Base-by-base conservation (phyloP, 2,329 filamentous ascomycete genomes). In the Xylaria sp. region DNA sequence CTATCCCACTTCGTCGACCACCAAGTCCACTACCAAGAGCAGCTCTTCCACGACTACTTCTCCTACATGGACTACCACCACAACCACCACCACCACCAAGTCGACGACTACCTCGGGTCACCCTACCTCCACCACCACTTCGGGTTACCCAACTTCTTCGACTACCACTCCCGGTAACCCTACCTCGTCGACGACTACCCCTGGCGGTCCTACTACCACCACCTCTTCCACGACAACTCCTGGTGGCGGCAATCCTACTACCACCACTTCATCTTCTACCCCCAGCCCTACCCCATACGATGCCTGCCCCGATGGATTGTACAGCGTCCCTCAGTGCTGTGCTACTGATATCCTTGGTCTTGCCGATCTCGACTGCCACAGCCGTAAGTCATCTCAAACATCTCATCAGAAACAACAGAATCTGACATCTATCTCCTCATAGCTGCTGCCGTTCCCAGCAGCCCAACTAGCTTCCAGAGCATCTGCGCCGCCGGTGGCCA, bases 311-410 rank as follows among this genome's bases (percentile, higher is more conserved):
- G 79, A 78, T 20, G 68, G 69, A 12, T 79, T 85, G n/a, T 84
- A 84, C 72, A 78, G 76, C 71, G 81, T 74, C 43, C 74, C 86
- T 2, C 83, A 86, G 71, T 91, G 89, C 83, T 91, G 89, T 77
- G 86, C 88, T 12, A 88, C 87, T 31, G 86, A 90, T 70, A 82
- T 91, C 36, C 84, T 90, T 41, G 76, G 76, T 33, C 56, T 78
- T 25, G 76, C 76, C 12, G 76, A 78, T 64, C 71, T 78, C 15
- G 72, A 91, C 81, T 91, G 89, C 79, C 79, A 75, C 23, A 77
- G 80, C 70, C 87, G 76, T 78, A 71, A 75, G 76, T 66, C 2
- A 20, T 10, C 7, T 36, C 10, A 5, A 13, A 13, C 7, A 20
- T 15, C 39, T 18, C 36, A n/a, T 39, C 1, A n/a, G 8, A 15